Conservation (phyloP, 192 early-diverging fungal species). For the Linderina pennispora region DNA sequence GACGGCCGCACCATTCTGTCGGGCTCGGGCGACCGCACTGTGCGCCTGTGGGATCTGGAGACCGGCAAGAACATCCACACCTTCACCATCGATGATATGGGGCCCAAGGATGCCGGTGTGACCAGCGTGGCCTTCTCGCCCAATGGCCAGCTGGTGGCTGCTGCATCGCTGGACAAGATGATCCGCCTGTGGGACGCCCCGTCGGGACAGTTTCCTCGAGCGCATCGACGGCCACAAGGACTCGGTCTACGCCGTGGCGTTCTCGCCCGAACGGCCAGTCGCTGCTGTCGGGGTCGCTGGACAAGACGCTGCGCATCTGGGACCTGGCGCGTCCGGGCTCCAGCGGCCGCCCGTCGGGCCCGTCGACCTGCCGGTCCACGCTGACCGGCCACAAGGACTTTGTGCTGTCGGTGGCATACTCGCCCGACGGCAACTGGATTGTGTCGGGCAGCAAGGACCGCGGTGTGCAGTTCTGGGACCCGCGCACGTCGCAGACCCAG, state of each 20-base stretch:
- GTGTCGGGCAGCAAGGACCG: conserved; percentile 91
- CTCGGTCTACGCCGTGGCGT: conserved; percentile 93
- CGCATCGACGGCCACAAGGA: conserved; percentile 93
- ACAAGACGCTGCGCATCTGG: conserved; percentile 91
- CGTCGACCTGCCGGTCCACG: conserved; percentile 30
- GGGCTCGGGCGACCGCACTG: conserved; percentile 80
- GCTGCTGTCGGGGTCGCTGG: conserved; percentile 86
- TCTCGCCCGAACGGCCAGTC: conserved; percentile 88
- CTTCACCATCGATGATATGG: conserved; percentile 73
- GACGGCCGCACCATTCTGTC: conserved; percentile 88
- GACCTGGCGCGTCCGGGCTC: conserved; percentile 56
- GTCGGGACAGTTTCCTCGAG: conserved; percentile 63
- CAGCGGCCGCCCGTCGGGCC: conserved; percentile 17
- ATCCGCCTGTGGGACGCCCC: conserved; percentile 88
- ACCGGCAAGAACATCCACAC: conserved; percentile 65
- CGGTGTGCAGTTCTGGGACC: conserved; percentile 92
- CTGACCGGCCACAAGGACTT: conserved; percentile 82
- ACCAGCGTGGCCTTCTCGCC: conserved; percentile 93
- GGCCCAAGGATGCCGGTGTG: conserved; percentile 86
- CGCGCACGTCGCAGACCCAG: conserved; percentile 59
- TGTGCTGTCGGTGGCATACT: conserved; percentile 90
- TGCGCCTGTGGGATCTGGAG: conserved; percentile 83
- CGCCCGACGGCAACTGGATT: conserved; percentile 81
- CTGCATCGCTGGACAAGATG: conserved; percentile 89
- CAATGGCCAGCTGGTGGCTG: conserved; percentile 77